These are phyloP conservation scores for Quercus phellos DNA, from an alignment of 331 rosid genomes.

Conservation along the genomic window DNA sequence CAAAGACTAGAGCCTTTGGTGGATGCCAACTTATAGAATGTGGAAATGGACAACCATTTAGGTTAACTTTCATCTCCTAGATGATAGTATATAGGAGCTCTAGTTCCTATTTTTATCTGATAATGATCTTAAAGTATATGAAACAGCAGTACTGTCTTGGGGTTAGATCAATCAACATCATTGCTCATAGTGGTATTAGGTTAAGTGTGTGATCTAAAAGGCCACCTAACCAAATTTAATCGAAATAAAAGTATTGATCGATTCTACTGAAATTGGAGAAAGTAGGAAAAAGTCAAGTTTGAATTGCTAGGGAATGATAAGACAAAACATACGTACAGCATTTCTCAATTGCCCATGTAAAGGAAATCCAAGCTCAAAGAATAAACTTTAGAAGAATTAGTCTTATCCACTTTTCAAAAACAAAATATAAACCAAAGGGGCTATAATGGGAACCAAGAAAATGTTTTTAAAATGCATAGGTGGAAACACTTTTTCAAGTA, in stretches of 20 bases:
- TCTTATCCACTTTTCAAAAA: background rate
- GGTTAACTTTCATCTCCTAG: background rate
- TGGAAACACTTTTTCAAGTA: background rate
- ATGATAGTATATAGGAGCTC: no score
- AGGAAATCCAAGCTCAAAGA: background rate
- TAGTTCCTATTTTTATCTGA: no score
- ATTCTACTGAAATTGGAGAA: background rate
- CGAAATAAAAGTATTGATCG: background rate
- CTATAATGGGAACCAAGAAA: background rate
- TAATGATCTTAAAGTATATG: background rate
- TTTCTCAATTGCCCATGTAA: background rate
- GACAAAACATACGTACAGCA: background rate
- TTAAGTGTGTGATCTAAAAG: background rate
- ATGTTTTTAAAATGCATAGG: background rate
- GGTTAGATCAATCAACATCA: background rate
- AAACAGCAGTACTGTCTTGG: background rate
- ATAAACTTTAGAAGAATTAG: background rate
- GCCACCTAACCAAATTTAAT: background rate
- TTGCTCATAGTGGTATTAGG: background rate
- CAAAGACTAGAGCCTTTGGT: background rate
- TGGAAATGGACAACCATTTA: background rate
- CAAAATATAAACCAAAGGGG: background rate
- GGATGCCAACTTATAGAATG: no score
- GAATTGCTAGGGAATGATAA: background rate
- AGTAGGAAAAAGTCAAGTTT: background rate